phyloP scores from a whole-genome alignment of 2,329 filamentous ascomycete species.

The Ilyonectria destructans region DNA sequence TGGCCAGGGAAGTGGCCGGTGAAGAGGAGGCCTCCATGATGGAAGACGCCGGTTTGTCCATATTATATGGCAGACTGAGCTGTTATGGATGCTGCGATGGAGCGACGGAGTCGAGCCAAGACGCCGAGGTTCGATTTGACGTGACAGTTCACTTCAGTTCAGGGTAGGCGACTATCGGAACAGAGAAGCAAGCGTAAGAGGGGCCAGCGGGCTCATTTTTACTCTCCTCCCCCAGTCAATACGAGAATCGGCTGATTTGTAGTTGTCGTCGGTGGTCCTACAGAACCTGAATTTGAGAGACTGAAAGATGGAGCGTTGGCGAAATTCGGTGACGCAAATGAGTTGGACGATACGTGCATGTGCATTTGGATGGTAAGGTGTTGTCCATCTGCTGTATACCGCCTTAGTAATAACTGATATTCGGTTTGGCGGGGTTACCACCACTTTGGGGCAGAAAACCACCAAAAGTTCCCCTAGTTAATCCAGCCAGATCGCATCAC shows the following conservation, averaged over 20 bases:
- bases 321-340: neutral
- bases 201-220: neutral
- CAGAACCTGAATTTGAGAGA: neutral
- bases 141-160: neutral
- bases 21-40: slow-evolving; percentile 11
- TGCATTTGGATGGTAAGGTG: neutral
- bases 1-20: slow-evolving; percentile 7
- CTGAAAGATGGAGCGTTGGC: neutral
- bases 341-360: neutral
- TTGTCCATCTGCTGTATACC: neutral
- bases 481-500: neutral
- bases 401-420: slow-evolving; percentile 23
- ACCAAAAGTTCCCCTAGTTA: neutral
- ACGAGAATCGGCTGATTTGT: neutral
- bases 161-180: neutral
- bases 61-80: neutral
- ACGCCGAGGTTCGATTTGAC: neutral
- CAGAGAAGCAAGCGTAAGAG: neutral
- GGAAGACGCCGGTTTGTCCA: neutral
- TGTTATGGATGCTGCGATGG: neutral
- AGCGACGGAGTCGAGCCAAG: neutral
- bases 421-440: slow-evolving; percentile 23
- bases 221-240: neutral
- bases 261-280: neutral
- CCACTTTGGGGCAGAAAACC: neutral